Percentiles rank a stretch among this genome's conserved stretches.
Evolutionary conservation across 192 early-diverging fungal species (phyloP).

Genomic region (Lobosporangium transversale): DNA sequence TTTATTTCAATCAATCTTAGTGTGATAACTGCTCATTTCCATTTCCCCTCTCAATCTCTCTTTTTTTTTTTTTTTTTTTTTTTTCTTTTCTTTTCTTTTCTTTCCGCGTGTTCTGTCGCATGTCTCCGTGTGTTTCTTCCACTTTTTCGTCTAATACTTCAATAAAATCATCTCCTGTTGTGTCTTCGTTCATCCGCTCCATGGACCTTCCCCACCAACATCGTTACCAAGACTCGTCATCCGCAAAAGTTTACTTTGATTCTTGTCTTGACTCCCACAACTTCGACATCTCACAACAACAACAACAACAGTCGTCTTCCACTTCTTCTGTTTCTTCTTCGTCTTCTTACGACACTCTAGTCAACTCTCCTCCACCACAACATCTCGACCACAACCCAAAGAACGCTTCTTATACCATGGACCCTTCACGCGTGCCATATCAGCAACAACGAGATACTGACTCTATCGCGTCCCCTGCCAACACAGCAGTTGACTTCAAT

Average conservation of each 20-base stretch:
- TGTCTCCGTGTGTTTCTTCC: no score
- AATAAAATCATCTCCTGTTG: neutral
- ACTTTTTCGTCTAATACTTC: conserved; percentile 5
- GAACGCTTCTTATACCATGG: neutral
- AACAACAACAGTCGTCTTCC: no score
- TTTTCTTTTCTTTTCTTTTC: conserved; percentile 7
- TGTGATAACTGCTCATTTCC: neutral
- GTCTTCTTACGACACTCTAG: conserved; percentile 22
- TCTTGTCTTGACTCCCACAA: conserved; percentile 40
- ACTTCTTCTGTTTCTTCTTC: conserved; percentile 8
- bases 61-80: conserved; percentile 12
- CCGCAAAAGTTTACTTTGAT: conserved; percentile 42
- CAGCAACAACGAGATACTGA: conserved; percentile 33
- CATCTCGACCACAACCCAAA: conserved; percentile 8
- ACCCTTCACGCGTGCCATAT: conserved; percentile 8
- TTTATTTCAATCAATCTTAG: no score
- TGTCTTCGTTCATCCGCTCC: conserved; percentile 12
- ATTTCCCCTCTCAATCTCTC: neutral
- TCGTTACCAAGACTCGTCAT: conserved; percentile 41
- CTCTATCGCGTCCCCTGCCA: conserved; percentile 26
- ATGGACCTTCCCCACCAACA: conserved; percentile 50
- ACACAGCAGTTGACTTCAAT: conserved; percentile 32
- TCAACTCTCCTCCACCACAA: conserved; percentile 12
- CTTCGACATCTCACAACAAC: no score
- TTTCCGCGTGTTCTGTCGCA: no score